Evolutionary conservation across 192 early-diverging fungal genomes (phyloP).

Genomic region (Coemansia sp.): DNA sequence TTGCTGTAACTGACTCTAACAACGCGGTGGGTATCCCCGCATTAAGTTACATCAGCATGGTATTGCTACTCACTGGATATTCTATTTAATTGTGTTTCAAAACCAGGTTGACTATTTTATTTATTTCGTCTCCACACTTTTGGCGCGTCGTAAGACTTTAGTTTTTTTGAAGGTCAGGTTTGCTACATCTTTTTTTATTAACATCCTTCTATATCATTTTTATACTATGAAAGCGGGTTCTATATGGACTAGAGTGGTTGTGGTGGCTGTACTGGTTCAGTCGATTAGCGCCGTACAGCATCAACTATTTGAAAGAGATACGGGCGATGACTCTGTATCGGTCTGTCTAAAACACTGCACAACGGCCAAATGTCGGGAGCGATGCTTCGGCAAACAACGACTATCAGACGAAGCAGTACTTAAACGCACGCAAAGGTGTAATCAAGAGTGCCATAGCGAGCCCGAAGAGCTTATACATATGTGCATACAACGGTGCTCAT

Average conservation of each 20-base stretch:
- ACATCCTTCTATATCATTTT: background rate
- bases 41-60: constrained; percentile 4
- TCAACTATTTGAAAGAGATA: background rate
- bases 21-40: background rate
- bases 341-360: background rate
- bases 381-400: background rate
- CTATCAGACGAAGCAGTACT: constrained; percentile 35
- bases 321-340: background rate
- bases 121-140: background rate
- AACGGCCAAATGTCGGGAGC: constrained; percentile 10
- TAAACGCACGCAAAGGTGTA: constrained; percentile 46
- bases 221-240: background rate
- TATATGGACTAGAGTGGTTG: background rate
- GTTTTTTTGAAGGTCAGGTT: background rate
- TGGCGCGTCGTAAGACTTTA: background rate
- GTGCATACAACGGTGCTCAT: constrained; percentile 52
- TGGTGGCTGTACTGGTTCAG: background rate
- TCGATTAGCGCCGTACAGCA: background rate
- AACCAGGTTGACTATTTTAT: background rate
- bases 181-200: background rate
- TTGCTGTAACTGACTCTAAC: background rate
- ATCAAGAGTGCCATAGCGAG: constrained; percentile 36
- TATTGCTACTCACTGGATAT: background rate
- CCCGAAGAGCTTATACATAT: constrained; percentile 42
- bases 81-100: constrained; percentile 4